These are phyloP conservation scores for Picochlorum sp. DNA, from an alignment of 139 green algal species.

Conservation along the genomic window DNA sequence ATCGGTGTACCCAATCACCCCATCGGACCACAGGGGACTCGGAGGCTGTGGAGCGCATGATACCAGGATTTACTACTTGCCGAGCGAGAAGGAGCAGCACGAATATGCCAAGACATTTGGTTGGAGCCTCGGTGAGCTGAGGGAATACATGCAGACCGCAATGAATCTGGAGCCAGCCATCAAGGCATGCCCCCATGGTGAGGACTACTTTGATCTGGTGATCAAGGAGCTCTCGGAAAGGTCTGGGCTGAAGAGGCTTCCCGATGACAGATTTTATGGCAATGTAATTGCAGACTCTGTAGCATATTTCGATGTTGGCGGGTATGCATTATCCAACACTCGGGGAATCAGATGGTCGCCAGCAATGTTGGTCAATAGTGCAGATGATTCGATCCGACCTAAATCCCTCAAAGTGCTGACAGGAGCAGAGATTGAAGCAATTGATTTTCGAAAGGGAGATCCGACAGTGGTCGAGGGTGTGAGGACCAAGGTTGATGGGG, in stretches of 20 bases:
- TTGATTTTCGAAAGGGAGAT: not conserved
- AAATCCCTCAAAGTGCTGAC: conserved; percentile 2
- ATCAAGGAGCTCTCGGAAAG: not conserved
- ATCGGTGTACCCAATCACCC: conserved; percentile 1
- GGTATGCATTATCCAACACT: not conserved
- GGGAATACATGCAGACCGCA: conserved; percentile 1
- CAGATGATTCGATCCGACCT: not conserved
- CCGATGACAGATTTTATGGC: not conserved
- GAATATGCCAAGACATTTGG: not conserved
- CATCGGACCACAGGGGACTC: not conserved
- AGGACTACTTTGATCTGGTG: not conserved
- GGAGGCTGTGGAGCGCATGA: not conserved
- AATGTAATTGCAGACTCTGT: not conserved
- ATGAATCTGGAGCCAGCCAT: conserved; percentile 6
- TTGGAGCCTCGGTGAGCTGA: not conserved
- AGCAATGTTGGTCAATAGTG: not conserved
- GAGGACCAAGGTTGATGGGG: not conserved
- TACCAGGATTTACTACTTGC: not conserved
- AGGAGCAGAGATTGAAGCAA: not conserved
- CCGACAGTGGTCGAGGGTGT: not conserved
- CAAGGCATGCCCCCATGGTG: not conserved
- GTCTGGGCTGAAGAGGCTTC: not conserved
- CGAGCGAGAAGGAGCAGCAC: not conserved
- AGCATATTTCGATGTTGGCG: not conserved
- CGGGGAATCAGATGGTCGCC: not conserved